Conservation (phyloP, 495 filamentous ascomycete species). For the Hypoxylon rickii region DNA sequence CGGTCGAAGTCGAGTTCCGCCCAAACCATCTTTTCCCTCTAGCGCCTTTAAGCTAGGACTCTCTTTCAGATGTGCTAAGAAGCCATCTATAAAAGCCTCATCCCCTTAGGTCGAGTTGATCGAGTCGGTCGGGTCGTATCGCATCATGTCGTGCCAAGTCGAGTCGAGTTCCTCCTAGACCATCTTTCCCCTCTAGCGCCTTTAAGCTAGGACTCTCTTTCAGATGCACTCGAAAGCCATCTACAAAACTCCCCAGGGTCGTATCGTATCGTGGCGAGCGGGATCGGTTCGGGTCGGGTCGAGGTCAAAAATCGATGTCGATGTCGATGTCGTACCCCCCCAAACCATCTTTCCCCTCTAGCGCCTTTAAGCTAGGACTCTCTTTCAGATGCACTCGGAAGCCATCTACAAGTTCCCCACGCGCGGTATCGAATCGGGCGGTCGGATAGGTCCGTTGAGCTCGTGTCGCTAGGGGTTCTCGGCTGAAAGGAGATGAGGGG, state of each 20-base stretch:
- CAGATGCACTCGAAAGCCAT: too few relatives aligned
- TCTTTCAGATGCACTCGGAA: too few relatives aligned
- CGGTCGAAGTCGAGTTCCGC: neutral
- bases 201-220: neutral
- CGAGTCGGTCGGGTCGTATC: neutral
- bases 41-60: neutral
- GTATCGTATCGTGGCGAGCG: neutral
- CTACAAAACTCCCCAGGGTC: too few relatives aligned
- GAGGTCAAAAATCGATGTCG: too few relatives aligned
- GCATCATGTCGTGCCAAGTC: neutral
- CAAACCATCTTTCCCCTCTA: neutral
- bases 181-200: neutral
- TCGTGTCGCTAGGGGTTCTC: too few relatives aligned
- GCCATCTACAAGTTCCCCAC: too few relatives aligned
- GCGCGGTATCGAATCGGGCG: neutral
- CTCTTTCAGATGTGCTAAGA: too few relatives aligned
- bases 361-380: neutral
- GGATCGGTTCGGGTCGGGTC: neutral
- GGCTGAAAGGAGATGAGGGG: neutral
- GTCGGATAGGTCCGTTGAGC: too few relatives aligned
- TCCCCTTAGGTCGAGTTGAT: neutral
- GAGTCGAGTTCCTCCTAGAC: neutral
- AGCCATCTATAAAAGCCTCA: too few relatives aligned
- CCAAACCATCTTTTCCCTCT: neutral
- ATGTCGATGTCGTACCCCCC: neutral